phyloP scores from a whole-genome alignment of 2,329 filamentous ascomycete species.

The Colletotrichum lentis region DNA sequence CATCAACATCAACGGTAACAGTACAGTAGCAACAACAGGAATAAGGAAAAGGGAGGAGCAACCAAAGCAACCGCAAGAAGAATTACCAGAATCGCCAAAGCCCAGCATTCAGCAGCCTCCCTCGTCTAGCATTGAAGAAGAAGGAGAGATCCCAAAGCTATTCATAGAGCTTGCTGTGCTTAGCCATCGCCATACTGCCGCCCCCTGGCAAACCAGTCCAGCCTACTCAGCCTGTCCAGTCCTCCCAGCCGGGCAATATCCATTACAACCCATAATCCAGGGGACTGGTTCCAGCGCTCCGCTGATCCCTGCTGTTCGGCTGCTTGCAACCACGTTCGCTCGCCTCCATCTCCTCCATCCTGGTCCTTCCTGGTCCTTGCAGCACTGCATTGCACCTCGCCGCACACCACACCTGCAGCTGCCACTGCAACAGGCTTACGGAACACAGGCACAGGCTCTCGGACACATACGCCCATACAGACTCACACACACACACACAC shows the following conservation, averaged over 20 bases:
- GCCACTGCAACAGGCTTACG: conserved; percentile 16
- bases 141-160: conserved; percentile 17
- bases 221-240: not conserved
- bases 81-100: not conserved
- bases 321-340: conserved; percentile 34
- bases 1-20: too few relatives aligned
- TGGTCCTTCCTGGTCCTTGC: conserved; percentile 24
- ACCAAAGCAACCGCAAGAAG: conserved; percentile 5
- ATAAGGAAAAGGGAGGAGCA: not conserved
- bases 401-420: conserved; percentile 3
- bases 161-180: conserved; percentile 29
- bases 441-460: conserved; percentile 11
- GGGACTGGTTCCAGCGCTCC: conserved; percentile 24
- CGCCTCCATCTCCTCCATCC: conserved; percentile 2
- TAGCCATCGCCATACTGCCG: conserved; percentile 13
- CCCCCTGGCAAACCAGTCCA: conserved; percentile 19
- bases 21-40: too few relatives aligned
- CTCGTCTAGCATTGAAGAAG: conserved; percentile 6
- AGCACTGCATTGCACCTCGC: conserved; percentile 8
- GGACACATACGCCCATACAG: too few relatives aligned
- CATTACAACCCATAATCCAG: conserved; percentile 22
- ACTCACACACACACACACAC: too few relatives aligned
- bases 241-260: conserved; percentile 20
- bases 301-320: conserved; percentile 33
- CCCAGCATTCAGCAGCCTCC: not conserved